Base-by-base conservation (phyloP, 352 stramenopile genomes). In the Phytophthora constricta region DNA sequence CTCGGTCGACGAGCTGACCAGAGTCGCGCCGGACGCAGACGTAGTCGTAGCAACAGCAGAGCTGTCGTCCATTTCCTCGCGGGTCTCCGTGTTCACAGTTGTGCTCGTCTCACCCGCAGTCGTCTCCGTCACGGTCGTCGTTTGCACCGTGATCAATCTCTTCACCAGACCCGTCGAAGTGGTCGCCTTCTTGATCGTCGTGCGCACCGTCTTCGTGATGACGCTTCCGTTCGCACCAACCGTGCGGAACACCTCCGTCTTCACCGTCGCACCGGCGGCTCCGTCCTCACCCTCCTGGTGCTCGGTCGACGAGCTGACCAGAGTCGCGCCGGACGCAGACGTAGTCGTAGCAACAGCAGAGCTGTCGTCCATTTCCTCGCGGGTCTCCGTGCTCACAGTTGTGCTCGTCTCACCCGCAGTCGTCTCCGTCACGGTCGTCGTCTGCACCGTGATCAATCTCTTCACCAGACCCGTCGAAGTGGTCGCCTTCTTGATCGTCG, bases 361-460 rank as follows among this genome's bases (percentile, higher is more conserved):
- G 13, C 57, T 45, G 11, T 33, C 42, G 8, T 66, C 51, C 47
- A 41, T 28, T 19, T 56, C 49, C 19, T 67, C 60, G 11, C 34
- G 25, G 3, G 57, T 70, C 48, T 69, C 58, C 50, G 41, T 76
- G 45, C 62, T 47, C 41, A 59, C 51, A 26, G 23, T 63, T 23
- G 62, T 66, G 58, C 48, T 71, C 48, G 47, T 69, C 52, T 72
- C 63, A n/a, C 62, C 68, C 4, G 46, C 23, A 20, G 23, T 31
- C 5, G 55, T 61, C 57, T 72, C 54, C 45, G 62, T 76, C 54
- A 60, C 53, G 27, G 68, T 76, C 63, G 62, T 76, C 22, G 68
- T 72, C 41, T 68, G 25, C 25, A 68, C 63, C 28, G 61, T 58
- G 41, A 72, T 72, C 51, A 68, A 46, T 52, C 68, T 58, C 62